A percentile compares a stretch with the other conserved stretches of the same genome.
Evolutionary conservation across 768 basidiomycete species (phyloP).

Genomic region (Podaxis carcinomalis): DNA sequence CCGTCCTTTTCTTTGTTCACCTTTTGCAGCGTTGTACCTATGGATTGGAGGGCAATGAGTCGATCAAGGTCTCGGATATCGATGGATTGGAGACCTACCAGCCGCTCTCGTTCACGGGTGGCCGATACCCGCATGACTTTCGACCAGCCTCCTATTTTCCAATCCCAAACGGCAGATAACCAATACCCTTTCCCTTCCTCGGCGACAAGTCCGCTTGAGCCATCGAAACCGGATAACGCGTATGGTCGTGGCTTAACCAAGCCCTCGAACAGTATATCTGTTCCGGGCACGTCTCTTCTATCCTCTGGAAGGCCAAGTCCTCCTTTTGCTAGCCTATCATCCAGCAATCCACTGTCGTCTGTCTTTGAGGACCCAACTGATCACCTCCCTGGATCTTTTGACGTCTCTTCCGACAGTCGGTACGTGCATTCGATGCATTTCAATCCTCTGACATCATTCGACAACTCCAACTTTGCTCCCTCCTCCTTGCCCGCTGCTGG

Average conservation of each 20-base stretch:
- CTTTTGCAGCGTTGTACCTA: constrained; percentile 48
- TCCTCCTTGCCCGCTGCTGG: constrained; percentile 74
- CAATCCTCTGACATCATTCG: constrained; percentile 25
- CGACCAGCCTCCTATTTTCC: constrained; percentile 38
- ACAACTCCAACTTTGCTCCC: constrained; percentile 53
- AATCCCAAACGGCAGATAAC: constrained; percentile 30
- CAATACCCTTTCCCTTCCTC: constrained; percentile 41
- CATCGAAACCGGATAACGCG: constrained; percentile 7
- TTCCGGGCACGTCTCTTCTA: constrained; percentile 39
- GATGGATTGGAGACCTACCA: constrained; percentile 87
- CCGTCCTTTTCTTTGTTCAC: constrained; percentile 1
- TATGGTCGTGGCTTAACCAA: constrained; percentile 4
- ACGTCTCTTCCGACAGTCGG: constrained; percentile 16
- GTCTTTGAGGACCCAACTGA: constrained; percentile 30
- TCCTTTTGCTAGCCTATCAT: constrained; percentile 30
- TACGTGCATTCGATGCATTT: constrained; percentile 28
- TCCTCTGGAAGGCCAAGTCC: constrained; percentile 46
- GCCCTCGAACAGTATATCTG: constrained; percentile 29
- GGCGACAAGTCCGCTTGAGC: constrained; percentile 15
- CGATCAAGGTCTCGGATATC: constrained; percentile 86
- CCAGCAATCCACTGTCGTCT: constrained; percentile 32
- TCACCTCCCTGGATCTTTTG: constrained; percentile 8
- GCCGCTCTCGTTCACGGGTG: constrained; percentile 75
- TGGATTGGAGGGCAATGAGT: constrained; percentile 94
- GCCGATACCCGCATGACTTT: constrained; percentile 48